Evolutionary conservation across 139 green algal genomes (phyloP), one percentile per base, ranked within the genome.

Genomic region (Volvox reticuliferus): DNA sequence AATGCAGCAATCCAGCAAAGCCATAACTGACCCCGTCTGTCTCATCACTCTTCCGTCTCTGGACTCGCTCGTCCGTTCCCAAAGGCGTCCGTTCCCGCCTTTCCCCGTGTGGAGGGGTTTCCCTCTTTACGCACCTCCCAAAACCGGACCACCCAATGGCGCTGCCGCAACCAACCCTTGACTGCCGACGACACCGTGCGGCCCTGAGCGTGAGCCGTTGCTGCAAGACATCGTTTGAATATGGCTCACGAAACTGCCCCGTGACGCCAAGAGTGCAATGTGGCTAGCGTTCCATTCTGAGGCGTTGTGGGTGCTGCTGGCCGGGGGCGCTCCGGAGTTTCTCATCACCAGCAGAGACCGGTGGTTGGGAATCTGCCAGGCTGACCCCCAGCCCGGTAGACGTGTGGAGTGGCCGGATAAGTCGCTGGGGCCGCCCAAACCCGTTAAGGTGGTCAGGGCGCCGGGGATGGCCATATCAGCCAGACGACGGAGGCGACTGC

Each of bases 211-310:
- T 6, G 79, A 85, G 79, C 79, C 79, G 37, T 85, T 44, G 79
- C 79, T 85, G 79, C 19, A n/a, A 36, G 44, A 69, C 79, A 85
- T 85, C 13, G 79, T 85, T 13, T 69, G 79, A 9, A 85, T 69
- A 50, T 85, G 79, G 44, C 79, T 67, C 24, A 67, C 21, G 21
- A 85, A 36, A 50, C 79, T 85, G 79, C 37, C 79, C 2, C 79
- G 37, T 1, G 79, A 85, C 37, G 44, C 44, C 79, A 85, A 12
- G 6, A 85, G 79, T 18, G 75, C 33, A 2, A 19, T 55, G 32
- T 69, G 44, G 36, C 44, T 68, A 24, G 44, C 33, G 79, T 85
- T 85, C 75, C 75, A 81, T 9, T 81, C 75, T 13, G 75, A 81
- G 32, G 75, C 30, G 75, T 81, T 81, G 32, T 61, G 75, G 75